phyloP scores from a whole-genome alignment of 164 flowering plant genomes.

The Hamamelis virginiana region DNA sequence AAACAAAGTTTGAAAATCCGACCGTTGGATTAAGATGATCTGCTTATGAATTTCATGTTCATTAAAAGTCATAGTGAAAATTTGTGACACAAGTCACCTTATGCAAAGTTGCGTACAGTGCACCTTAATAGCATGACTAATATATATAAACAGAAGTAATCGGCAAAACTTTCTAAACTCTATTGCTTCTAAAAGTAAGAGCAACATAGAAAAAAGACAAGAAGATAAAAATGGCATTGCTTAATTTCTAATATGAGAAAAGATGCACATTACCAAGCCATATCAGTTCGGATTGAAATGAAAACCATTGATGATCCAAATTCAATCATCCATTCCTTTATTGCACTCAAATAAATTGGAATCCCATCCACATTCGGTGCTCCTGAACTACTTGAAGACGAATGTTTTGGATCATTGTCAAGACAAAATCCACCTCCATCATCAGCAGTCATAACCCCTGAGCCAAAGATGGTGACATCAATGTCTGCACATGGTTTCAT shows the following conservation, averaged over 20 bases:
- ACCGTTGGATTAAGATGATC: too few relatives aligned
- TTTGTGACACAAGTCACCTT: too few relatives aligned
- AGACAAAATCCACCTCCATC: conserved; percentile 77
- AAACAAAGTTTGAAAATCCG: too few relatives aligned
- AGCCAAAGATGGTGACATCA: conserved; percentile 87
- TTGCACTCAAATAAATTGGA: conserved; percentile 81
- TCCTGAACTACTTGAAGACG: conserved; percentile 48
- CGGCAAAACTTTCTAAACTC: neutral
- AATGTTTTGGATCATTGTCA: conserved; percentile 45
- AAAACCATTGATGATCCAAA: conserved; percentile 77
- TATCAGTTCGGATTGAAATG: conserved; percentile 78
- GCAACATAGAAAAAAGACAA: neutral
- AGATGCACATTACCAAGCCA: conserved; percentile 68
- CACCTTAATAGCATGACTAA: too few relatives aligned
- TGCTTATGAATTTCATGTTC: too few relatives aligned
- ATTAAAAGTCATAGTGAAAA: too few relatives aligned
- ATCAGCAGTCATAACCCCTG: conserved; percentile 78
- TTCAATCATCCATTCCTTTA: conserved; percentile 97
- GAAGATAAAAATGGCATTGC: neutral
- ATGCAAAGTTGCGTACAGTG: too few relatives aligned
- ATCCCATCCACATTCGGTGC: conserved; percentile 56
- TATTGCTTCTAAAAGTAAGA: neutral
- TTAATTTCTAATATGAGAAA: neutral
- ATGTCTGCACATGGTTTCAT: conserved; percentile 82
- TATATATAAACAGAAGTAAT: neutral